A percentile compares a stretch with the other conserved stretches of the same genome.
These are phyloP conservation scores for Fomitopsis pinicola DNA, from an alignment of 1,284 basidiomycete species.

Conservation along the genomic window DNA sequence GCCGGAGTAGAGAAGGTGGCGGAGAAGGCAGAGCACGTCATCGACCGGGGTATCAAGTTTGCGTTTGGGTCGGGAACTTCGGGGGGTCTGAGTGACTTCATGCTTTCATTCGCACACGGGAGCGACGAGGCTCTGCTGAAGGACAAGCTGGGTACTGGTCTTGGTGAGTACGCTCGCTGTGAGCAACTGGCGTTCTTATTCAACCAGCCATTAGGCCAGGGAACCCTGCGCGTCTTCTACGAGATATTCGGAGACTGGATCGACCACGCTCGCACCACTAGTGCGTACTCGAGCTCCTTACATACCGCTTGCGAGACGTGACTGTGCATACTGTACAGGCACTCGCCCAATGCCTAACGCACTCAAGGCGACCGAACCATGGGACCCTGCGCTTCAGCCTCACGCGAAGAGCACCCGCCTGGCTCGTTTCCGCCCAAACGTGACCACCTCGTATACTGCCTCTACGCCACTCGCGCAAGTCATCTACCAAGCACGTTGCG, in stretches of 20 bases:
- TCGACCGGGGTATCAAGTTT: conserved; percentile 11
- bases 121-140: conserved; percentile 14
- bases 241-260: not conserved
- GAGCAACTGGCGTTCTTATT: not conserved
- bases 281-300: not conserved
- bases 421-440: conserved; percentile 28
- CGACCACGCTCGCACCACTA: not conserved
- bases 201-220: not conserved
- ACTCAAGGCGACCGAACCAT: conserved; percentile 6
- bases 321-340: not conserved
- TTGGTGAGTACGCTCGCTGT: not conserved
- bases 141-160: conserved; percentile 5
- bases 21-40: conserved; percentile 20
- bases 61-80: conserved; percentile 9
- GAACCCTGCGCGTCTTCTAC: conserved; percentile 3
- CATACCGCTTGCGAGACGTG: not conserved
- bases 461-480: conserved; percentile 22
- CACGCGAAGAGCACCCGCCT: conserved; percentile 29
- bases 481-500: conserved; percentile 35
- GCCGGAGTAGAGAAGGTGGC: conserved; percentile 20
- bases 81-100: conserved; percentile 10
- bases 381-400: conserved; percentile 17
- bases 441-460: conserved; percentile 13
- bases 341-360: not conserved
- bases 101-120: conserved; percentile 29